Percentiles rank a stretch among this genome's conserved stretches.
phyloP scores from a whole-genome alignment of 305 asterid species.

The Fraxinus albicans region DNA sequence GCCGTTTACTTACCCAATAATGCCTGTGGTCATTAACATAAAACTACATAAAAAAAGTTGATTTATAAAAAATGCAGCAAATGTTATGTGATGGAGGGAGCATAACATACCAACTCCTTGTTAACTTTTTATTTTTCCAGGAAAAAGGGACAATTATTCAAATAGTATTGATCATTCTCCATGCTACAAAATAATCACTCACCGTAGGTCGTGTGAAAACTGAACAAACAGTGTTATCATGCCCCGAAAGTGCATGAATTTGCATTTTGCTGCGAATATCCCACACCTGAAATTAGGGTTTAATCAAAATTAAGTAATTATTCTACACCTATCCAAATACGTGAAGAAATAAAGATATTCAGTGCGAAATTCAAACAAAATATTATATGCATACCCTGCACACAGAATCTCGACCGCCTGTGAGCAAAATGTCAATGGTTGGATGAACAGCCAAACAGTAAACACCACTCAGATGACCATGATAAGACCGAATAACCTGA shows the following conservation, averaged over 20 bases:
- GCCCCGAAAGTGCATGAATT: constrained; percentile 87
- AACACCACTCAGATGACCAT: constrained; percentile 96
- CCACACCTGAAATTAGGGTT: constrained; percentile 65
- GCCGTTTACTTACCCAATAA: neutral
- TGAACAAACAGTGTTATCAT: constrained; percentile 96
- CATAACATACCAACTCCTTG: neutral
- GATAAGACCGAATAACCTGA: constrained; percentile 73
- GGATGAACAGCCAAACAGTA: constrained; percentile 98
- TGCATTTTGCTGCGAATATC: constrained; percentile 95
- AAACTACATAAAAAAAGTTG: neutral
- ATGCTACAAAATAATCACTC: constrained; percentile 27
- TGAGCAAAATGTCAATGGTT: constrained; percentile 76
- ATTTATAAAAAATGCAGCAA: neutral
- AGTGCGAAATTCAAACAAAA: constrained; percentile 3
- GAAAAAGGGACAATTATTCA: neutral
- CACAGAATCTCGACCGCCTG: constrained; percentile 99
- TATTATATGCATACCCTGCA: constrained; percentile 64
- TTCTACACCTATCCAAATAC: neutral
- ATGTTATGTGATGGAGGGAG: neutral
- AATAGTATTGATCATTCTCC: neutral
- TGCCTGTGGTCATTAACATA: neutral
- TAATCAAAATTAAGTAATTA: constrained; percentile 21
- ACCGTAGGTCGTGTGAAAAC: constrained; percentile 90
- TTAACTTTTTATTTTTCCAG: neutral
- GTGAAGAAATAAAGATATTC: neutral